phyloP scores from a whole-genome alignment of 2,329 filamentous ascomycete genomes.

The Aspergillaceae sp. region DNA sequence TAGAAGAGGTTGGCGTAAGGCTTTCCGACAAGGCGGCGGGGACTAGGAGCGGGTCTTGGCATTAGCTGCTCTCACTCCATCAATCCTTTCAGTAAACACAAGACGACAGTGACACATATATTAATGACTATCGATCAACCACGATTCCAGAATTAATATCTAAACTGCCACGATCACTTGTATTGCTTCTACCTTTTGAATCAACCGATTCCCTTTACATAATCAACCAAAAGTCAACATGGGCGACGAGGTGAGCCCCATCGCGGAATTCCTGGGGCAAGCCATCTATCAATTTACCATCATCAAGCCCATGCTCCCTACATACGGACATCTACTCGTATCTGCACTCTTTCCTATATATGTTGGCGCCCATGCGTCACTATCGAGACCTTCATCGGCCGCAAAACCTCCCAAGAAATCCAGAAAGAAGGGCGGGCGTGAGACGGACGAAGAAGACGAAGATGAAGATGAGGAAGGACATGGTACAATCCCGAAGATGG shows the following conservation, averaged over 20 bases:
- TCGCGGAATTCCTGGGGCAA: slow-evolving; percentile 32
- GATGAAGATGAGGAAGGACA: slow-evolving; percentile 43
- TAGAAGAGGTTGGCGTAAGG: not conserved
- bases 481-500: slow-evolving; percentile 50
- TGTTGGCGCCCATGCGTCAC: slow-evolving; percentile 72
- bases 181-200: not conserved
- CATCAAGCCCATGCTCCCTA: slow-evolving; percentile 43
- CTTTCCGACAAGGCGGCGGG: slow-evolving; percentile 6
- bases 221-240: slow-evolving; percentile 12
- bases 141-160: too few relatives aligned
- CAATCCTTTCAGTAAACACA: not conserved
- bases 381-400: slow-evolving; percentile 75
- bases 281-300: slow-evolving; percentile 37
- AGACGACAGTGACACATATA: not conserved
- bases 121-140: too few relatives aligned
- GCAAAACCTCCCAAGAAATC: slow-evolving; percentile 47
- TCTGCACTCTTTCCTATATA: slow-evolving; percentile 77
- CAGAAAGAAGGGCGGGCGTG: slow-evolving; percentile 31
- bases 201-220: not conserved
- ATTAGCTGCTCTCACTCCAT: not conserved
- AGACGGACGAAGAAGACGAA: slow-evolving; percentile 33
- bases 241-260: slow-evolving; percentile 24
- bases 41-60: slow-evolving; percentile 14
- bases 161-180: too few relatives aligned
- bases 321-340: slow-evolving; percentile 53